A percentile compares a stretch with the other conserved stretches of the same genome.
Conservation (phyloP, 352 stramenopile genomes). For the Pythium apleroticum region DNA sequence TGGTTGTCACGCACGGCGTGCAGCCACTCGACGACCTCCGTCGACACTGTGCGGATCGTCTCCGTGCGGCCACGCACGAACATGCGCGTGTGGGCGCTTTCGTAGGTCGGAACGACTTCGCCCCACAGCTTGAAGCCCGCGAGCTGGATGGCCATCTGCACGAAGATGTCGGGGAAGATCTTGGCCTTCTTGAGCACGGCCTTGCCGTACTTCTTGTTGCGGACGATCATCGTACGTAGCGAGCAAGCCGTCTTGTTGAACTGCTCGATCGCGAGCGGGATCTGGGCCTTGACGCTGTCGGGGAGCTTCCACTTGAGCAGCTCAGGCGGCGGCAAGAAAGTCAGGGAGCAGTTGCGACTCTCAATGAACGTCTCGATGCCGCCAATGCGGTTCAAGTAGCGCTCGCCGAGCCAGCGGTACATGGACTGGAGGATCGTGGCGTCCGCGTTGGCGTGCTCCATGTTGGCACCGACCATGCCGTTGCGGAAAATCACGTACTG, state of each 20-base stretch:
- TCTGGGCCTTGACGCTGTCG: slow-evolving; percentile 30
- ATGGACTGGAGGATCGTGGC: slow-evolving; percentile 83
- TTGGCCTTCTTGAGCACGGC: slow-evolving; percentile 68
- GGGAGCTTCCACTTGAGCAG: slow-evolving; percentile 58
- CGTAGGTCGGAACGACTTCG: slow-evolving; percentile 91
- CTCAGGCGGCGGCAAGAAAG: slow-evolving; percentile 58
- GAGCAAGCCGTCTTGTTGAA: slow-evolving; percentile 69
- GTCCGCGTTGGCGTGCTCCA: slow-evolving; percentile 95
- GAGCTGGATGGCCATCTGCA: slow-evolving; percentile 94
- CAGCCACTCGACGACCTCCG: slow-evolving; percentile 79
- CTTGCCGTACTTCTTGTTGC: slow-evolving; percentile 84
- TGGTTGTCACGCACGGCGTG: slow-evolving; percentile 44
- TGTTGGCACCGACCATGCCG: slow-evolving; percentile 89
- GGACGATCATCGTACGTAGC: slow-evolving; percentile 81
- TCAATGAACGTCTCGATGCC: slow-evolving; percentile 62
- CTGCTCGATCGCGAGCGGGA: slow-evolving; percentile 49
- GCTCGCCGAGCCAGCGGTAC: slow-evolving; percentile 60
- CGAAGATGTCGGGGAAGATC: slow-evolving; percentile 92
- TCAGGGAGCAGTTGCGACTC: slow-evolving; percentile 48
- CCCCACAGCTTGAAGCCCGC: slow-evolving; percentile 89
- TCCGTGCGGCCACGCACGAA: slow-evolving; percentile 94
- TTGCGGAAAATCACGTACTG: slow-evolving; percentile 94
- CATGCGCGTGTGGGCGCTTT: slow-evolving; percentile 92
- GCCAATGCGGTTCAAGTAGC: slow-evolving; percentile 59
- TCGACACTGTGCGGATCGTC: slow-evolving; percentile 77